These are phyloP conservation scores for Xylariales sp. DNA, from an alignment of 2,329 filamentous ascomycete genomes.

Conservation along the genomic window DNA sequence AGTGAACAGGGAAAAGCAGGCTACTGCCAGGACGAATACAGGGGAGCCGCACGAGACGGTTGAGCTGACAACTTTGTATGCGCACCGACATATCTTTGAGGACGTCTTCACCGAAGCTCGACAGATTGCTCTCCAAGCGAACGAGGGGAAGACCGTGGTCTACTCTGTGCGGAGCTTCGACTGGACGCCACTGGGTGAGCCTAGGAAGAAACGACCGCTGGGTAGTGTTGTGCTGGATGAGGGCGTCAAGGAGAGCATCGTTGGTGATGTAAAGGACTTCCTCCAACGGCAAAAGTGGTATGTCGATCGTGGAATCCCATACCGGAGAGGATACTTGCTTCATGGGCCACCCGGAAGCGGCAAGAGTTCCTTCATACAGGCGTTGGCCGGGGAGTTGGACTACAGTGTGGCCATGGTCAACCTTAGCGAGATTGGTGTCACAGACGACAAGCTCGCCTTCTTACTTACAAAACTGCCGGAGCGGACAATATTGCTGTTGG, in stretches of 20 bases:
- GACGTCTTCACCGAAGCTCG: slow-evolving; percentile 86
- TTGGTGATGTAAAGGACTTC: slow-evolving; percentile 79
- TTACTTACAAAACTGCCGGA: slow-evolving; percentile 81
- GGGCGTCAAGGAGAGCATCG: slow-evolving; percentile 76
- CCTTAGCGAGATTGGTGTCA: slow-evolving; percentile 82
- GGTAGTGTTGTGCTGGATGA: slow-evolving; percentile 87
- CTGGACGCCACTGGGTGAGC: slow-evolving; percentile 80
- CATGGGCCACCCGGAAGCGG: slow-evolving; percentile 88
- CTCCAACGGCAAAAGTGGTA: slow-evolving; percentile 80
- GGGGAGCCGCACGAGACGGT: slow-evolving; percentile 93
- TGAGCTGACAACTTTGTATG: slow-evolving; percentile 85
- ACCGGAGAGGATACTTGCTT: slow-evolving; percentile 81
- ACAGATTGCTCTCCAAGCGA: slow-evolving; percentile 68
- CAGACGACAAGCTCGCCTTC: slow-evolving; percentile 83
- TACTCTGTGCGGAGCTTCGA: slow-evolving; percentile 80
- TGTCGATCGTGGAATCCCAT: slow-evolving; percentile 88
- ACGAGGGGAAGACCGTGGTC: slow-evolving; percentile 89
- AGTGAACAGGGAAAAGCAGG: slow-evolving; percentile 81
- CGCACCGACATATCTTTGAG: slow-evolving; percentile 84
- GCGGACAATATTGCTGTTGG: slow-evolving; percentile 75
- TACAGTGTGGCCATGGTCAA: slow-evolving; percentile 93
- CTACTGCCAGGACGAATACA: slow-evolving; percentile 72
- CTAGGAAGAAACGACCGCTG: slow-evolving; percentile 80
- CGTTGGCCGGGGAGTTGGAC: slow-evolving; percentile 85
- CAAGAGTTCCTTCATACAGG: slow-evolving; percentile 95